A percentile compares a stretch with the other conserved stretches of the same genome.
phyloP scores from a whole-genome alignment of 2,329 filamentous ascomycete species.

The Diplodia seriata region DNA sequence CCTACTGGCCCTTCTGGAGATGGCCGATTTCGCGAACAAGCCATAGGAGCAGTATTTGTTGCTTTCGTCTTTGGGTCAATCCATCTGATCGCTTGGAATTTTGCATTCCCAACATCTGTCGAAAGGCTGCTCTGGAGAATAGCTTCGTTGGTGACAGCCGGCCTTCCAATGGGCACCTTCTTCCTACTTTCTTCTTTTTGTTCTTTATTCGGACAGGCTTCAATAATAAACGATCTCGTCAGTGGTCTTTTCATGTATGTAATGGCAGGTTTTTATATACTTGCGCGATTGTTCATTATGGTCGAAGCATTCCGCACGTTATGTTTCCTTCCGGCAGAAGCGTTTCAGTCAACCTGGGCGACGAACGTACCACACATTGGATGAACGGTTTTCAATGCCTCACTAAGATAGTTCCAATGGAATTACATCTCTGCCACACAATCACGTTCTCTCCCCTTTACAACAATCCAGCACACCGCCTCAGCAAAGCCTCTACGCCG shows the following conservation, averaged over 20 bases:
- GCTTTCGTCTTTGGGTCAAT: neutral
- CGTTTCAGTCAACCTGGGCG: neutral
- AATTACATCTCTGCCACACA: neutral
- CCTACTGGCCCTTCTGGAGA: accelerated
- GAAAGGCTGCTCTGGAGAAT: neutral
- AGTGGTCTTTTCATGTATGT: too few species aligned
- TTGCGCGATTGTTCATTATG: slow-evolving; percentile 1
- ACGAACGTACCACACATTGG: neutral
- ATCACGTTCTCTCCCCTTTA: neutral
- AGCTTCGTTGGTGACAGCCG: neutral
- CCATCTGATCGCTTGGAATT: neutral
- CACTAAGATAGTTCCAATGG: neutral
- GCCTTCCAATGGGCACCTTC: neutral
- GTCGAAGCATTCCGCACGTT: neutral
- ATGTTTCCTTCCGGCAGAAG: neutral
- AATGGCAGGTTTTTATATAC: neutral
- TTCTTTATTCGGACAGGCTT: too few species aligned
- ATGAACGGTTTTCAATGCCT: neutral
- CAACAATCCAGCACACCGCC: neutral
- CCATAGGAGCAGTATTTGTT: neutral
- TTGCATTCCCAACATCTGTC: neutral
- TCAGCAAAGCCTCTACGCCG: neutral
- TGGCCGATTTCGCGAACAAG: too few species aligned
- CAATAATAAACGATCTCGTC: too few species aligned
- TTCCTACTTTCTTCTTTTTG: too few species aligned